These are phyloP conservation scores for Tripterygium wilfordii DNA, from an alignment of 177 flowering plant species.

Conservation along the genomic window DNA sequence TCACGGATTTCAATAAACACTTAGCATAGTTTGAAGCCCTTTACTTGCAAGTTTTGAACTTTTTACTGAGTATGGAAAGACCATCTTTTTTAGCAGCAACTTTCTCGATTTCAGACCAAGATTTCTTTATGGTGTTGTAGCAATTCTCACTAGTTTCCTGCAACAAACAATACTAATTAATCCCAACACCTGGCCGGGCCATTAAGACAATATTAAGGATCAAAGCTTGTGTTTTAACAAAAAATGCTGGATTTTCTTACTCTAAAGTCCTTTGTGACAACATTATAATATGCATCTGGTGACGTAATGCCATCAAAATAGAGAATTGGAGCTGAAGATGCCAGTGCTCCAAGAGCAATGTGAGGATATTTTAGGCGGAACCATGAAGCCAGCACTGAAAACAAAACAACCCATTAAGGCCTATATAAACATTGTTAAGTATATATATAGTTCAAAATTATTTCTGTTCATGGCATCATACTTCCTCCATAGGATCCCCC, in stretches of 20 bases:
- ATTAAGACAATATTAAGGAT: too few species aligned
- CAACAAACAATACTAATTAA: neutral
- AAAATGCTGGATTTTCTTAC: conserved; percentile 12
- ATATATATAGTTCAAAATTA: neutral
- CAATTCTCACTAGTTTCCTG: conserved; percentile 48
- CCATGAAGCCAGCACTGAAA: conserved; percentile 40
- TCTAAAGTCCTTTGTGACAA: conserved; percentile 32
- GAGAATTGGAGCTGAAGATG: conserved; percentile 52
- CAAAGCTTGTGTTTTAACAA: too few species aligned
- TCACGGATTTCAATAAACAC: too few species aligned
- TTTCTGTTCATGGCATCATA: conserved; percentile 7
- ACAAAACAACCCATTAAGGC: neutral
- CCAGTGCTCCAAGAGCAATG: conserved; percentile 40
- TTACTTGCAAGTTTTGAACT: conserved; percentile 43
- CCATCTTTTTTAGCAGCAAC: conserved; percentile 28
- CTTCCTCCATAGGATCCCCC: conserved; percentile 64
- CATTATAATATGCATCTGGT: conserved; percentile 21
- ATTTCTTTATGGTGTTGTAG: conserved; percentile 31
- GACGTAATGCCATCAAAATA: conserved; percentile 34
- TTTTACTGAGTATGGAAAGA: conserved; percentile 25
- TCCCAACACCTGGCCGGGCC: too few species aligned
- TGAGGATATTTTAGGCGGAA: conserved; percentile 47
- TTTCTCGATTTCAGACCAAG: conserved; percentile 39
- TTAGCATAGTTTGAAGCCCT: neutral
- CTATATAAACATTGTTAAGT: neutral